Evolutionary conservation across 257 asterid species (phyloP), one percentile per base, ranked within the genome.

Genomic region (Lycium barbarum): DNA sequence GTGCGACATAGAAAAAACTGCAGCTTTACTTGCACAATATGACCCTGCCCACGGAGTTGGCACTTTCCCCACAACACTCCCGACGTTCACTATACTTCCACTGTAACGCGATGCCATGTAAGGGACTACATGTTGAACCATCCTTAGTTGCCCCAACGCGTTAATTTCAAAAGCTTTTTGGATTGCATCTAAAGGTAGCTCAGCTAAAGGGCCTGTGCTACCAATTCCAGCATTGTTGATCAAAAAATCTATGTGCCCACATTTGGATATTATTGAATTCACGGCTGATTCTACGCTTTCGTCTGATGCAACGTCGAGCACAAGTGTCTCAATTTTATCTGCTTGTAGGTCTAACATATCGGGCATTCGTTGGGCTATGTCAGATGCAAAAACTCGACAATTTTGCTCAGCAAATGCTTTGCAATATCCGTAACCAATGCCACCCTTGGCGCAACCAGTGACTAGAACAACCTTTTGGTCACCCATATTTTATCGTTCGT

Each of bases 21-120:
- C 94, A 0, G 96, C 96, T 80, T 94, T 94, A 79, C 87, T 90
- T 22, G 98, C 94, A 14, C 96, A 93, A 51, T 94, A 94, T 2
- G 98, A 89, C 26, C 98, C 97, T 0, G 96, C 93, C 98, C 98
- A 92, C 0, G 98, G 97, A 1, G 98, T 92, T 0, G 98, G 92
- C 43, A 89, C 95, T 65, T 86, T 89, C 79, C 93, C 98, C 0
- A 91, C 97, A 3, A 95, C 85, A 15, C 97, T 95, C 76, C 97
- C 97, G 0, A 95, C 55, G 22, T 92, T 95, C 26, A 95, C 98
- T 26, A 94, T 91, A 9, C 33, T 83, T 26, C 97, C 98, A 0
- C 87, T 15, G 1, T 90, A 80, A 11, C 66, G 88, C 1, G 88
- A 79, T 6, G 89, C 94, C 97, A 95, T 95, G 72, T 93, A 91